Evolutionary conservation across 768 basidiomycete species (phyloP), one percentile per base, ranked within the genome.

Genomic region (Russula compacta): DNA sequence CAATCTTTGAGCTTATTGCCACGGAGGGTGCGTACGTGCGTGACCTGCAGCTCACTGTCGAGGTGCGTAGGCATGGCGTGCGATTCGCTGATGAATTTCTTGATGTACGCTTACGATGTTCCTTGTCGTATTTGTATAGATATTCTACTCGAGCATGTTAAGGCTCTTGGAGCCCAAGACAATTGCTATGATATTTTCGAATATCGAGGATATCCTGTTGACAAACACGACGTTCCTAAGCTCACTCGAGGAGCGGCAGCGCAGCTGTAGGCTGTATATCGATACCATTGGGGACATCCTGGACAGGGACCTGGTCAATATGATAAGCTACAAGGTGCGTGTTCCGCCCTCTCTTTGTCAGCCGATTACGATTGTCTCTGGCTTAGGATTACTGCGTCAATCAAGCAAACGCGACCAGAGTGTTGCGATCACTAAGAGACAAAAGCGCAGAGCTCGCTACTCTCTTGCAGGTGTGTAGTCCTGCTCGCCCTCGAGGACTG

Each of bases 1-100:
- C 91, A 0, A 95, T 97, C 54, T 98, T 98, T 66, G 95, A 99
- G 74, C 79, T 98, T 55, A 95, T 98, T 66, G 80, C 81, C 6
- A 98, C 95, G 0, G 95, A 99, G 71, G 80, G 78, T 8, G 83
- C 89, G 0, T 99, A 97, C 68, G 92, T 98, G 48, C 81, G 92
- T 24, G 91, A 95, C 70, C 72, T 98, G 33, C 95, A 99, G 69
- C 79, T 95, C 36, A 85, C 95, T 62, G 92, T 98, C 19, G 89
- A 91, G 81, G 94, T 91, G 60, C 50, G 79, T 49, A 17, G 17
- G 32, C 43, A 15, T 52, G 51, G 44, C 21, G 35, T 39, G 33
- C 11, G 36, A 43, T 4, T 33, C 19, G 19, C 32, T 21, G 15
- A 21, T n/a, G 2, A 10, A 10, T 56, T n/a, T 29, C 24, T 3